Percentiles rank a stretch among this genome's conserved stretches.
phyloP scores from a whole-genome alignment of 495 filamentous ascomycete species.

The Xylaria acuta region DNA sequence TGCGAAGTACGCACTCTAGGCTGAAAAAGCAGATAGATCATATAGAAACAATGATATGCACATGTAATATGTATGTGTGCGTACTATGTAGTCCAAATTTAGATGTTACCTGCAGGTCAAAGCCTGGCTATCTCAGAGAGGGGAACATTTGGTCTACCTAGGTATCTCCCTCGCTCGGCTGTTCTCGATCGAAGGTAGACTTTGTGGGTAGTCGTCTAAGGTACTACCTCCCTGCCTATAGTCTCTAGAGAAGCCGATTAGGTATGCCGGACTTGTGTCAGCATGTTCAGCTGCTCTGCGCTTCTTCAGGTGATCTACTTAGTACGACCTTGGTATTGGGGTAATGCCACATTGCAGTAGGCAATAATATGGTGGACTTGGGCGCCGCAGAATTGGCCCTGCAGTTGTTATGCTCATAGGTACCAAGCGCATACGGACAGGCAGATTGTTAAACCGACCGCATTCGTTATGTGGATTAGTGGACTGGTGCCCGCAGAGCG shows the following conservation, averaged over 20 bases:
- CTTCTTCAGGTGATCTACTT: background rate
- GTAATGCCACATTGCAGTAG: background rate
- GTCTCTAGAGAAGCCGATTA: background rate
- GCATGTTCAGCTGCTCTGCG: background rate
- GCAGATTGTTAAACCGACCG: conserved; percentile 1
- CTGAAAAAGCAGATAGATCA: background rate
- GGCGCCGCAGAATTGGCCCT: background rate
- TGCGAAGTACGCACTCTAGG: background rate
- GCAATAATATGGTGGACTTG: background rate
- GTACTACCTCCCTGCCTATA: background rate
- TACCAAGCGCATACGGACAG: background rate
- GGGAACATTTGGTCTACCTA: background rate
- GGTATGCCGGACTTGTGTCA: conserved; percentile 3
- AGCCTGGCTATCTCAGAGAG: background rate
- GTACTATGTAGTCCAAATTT: background rate
- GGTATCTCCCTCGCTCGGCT: background rate
- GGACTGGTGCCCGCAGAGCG: background rate
- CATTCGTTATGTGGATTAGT: background rate
- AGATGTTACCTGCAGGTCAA: background rate
- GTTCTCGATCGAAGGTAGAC: too few relatives aligned
- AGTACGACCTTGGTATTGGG: background rate
- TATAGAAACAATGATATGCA: background rate
- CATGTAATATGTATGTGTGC: background rate
- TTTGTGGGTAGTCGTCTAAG: too few relatives aligned
- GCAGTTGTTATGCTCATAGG: background rate